Evolutionary conservation across 2,329 filamentous ascomycete genomes (phyloP).

Genomic region (Colletotrichum siamense): DNA sequence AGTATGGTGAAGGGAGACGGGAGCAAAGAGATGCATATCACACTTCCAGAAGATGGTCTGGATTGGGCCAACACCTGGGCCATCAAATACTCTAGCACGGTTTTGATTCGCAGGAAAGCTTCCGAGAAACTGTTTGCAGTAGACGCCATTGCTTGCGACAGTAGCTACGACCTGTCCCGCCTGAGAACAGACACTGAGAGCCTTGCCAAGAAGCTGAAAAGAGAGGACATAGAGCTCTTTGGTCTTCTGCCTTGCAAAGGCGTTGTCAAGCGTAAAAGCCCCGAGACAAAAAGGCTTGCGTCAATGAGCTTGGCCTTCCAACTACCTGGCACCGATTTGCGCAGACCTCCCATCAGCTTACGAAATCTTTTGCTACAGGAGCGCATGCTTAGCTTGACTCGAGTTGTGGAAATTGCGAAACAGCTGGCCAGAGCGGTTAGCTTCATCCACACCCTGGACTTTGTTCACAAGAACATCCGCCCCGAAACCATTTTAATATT

Average conservation of each 20-base stretch:
- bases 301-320: no score
- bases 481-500: constrained; percentile 46
- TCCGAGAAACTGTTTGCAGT: neutral
- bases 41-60: neutral
- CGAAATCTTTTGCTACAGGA: rapidly evolving
- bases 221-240: neutral
- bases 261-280: neutral
- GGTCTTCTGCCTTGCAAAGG: neutral
- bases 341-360: no score
- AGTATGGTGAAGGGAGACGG: neutral
- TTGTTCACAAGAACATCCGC: constrained; percentile 47
- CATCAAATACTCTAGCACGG: neutral
- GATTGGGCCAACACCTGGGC: neutral
- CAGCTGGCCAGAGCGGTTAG: no score
- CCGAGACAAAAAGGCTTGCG: no score
- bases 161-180: neutral
- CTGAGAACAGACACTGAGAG: neutral
- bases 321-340: no score
- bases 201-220: neutral
- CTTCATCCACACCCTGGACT: no score
- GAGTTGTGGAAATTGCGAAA: no score
- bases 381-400: no score
- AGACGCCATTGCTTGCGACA: neutral
- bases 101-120: neutral
- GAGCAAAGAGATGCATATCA: neutral